Evolutionary conservation across 177 flowering plant species (phyloP).

Genomic region (Telopea speciosissima): DNA sequence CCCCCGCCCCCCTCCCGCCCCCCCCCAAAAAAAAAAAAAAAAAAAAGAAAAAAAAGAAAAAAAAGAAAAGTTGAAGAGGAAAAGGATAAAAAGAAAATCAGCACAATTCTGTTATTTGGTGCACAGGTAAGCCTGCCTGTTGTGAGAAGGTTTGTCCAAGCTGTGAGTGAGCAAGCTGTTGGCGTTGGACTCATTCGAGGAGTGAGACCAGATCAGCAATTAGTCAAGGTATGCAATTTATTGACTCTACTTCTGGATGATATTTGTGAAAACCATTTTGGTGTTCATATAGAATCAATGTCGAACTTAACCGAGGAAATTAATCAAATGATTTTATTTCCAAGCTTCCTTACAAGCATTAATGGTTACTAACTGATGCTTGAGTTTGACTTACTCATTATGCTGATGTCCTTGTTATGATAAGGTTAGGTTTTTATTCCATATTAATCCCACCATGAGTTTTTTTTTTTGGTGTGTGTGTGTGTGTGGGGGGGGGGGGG

Average conservation of each 20-base stretch:
- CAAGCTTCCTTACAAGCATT: slow-evolving; percentile 3
- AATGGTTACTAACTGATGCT: neutral
- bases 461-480: too few relatives aligned
- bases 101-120: neutral
- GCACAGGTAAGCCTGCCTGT: slow-evolving; percentile 94
- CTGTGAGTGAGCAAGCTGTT: slow-evolving; percentile 87
- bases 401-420: too few relatives aligned
- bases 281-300: neutral
- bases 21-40: too few relatives aligned
- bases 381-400: neutral
- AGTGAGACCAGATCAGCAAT: slow-evolving; percentile 92
- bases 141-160: slow-evolving; percentile 87
- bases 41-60: neutral
- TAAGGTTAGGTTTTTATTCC: neutral
- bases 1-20: too few relatives aligned
- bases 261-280: neutral
- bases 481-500: too few relatives aligned
- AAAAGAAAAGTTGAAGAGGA: too few relatives aligned
- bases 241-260: neutral
- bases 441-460: too few relatives aligned
- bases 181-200: slow-evolving; percentile 86
- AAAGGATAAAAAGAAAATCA: too few relatives aligned
- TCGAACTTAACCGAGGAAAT: neutral
- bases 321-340: neutral
- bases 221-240: slow-evolving; percentile 67